These are phyloP conservation scores for Nakazawaea laoshanensis DNA, from an alignment of 805 yeast species.

Conservation along the genomic window DNA sequence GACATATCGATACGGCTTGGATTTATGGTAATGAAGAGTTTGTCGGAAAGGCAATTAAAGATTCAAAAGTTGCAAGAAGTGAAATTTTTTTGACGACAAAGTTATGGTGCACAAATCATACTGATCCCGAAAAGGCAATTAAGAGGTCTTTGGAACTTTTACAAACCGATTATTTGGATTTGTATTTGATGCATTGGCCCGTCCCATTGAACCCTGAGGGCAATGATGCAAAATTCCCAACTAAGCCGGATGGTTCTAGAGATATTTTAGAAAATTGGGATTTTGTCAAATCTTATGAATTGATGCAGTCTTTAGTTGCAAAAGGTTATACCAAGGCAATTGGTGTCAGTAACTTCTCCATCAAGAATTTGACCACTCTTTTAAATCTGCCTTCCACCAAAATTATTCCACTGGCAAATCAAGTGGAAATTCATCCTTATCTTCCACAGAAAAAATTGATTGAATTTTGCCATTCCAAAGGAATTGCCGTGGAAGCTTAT, in stretches of 20 bases:
- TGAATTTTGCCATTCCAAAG: constrained; percentile 41
- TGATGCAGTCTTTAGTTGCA: constrained; percentile 49
- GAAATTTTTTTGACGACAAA: constrained; percentile 59
- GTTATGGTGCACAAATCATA: constrained; percentile 37
- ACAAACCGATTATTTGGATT: constrained; percentile 53
- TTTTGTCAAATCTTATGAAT: constrained; percentile 56
- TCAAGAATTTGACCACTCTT: constrained; percentile 42
- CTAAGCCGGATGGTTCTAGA: constrained; percentile 26
- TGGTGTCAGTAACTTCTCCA: constrained; percentile 74
- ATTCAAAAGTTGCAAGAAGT: constrained; percentile 31
- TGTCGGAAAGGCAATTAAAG: constrained; percentile 55
- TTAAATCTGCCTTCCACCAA: constrained; percentile 38
- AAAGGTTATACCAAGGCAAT: constrained; percentile 53
- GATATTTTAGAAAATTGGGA: constrained; percentile 24
- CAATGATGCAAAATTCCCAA: constrained; percentile 23
- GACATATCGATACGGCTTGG: constrained; percentile 72
- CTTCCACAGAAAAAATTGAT: constrained; percentile 58
- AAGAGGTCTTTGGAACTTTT: constrained; percentile 41
- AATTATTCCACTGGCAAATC: constrained; percentile 62
- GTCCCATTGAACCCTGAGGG: constrained; percentile 31
- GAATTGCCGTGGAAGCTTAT: constrained; percentile 63
- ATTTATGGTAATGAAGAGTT: constrained; percentile 60
- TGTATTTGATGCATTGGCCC: constrained; percentile 67
- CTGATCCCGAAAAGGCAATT: constrained; percentile 36
- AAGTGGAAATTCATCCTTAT: constrained; percentile 70